phyloP scores from a whole-genome alignment of 257 asterid genomes.

The Forsythia viridissima region DNA sequence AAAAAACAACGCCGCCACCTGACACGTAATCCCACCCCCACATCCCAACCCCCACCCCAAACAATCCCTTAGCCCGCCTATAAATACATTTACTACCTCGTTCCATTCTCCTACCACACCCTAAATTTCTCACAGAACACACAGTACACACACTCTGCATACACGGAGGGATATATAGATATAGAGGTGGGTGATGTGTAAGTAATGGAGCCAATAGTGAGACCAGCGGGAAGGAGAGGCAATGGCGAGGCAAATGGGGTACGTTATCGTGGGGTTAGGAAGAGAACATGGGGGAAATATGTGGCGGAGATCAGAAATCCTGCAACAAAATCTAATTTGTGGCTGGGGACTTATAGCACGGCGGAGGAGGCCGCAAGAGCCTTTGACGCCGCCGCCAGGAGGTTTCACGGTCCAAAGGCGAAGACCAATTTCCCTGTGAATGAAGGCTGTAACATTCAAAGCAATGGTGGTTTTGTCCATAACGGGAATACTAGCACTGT shows the following conservation, averaged over 20 bases:
- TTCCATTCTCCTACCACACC: background rate
- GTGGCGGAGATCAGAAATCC: conserved; percentile 34
- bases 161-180: background rate
- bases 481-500: background rate
- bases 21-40: background rate
- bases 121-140: background rate
- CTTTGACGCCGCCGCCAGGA: conserved; percentile 25
- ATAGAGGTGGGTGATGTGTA: background rate
- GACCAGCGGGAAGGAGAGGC: background rate
- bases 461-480: background rate
- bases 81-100: background rate
- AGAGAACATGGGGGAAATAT: conserved; percentile 25
- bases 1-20: background rate
- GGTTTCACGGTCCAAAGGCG: conserved; percentile 22
- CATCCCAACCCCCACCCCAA: background rate
- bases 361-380: conserved; percentile 29
- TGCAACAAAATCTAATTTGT: conserved; percentile 10
- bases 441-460: background rate
- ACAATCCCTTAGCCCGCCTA: background rate
- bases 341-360: conserved; percentile 27
- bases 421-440: conserved; percentile 23
- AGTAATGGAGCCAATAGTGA: background rate
- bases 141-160: background rate
- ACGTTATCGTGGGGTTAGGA: conserved; percentile 27
- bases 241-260: background rate